Base-by-base conservation (phyloP, 768 basidiomycete genomes). In the Dentipellis fragilis region DNA sequence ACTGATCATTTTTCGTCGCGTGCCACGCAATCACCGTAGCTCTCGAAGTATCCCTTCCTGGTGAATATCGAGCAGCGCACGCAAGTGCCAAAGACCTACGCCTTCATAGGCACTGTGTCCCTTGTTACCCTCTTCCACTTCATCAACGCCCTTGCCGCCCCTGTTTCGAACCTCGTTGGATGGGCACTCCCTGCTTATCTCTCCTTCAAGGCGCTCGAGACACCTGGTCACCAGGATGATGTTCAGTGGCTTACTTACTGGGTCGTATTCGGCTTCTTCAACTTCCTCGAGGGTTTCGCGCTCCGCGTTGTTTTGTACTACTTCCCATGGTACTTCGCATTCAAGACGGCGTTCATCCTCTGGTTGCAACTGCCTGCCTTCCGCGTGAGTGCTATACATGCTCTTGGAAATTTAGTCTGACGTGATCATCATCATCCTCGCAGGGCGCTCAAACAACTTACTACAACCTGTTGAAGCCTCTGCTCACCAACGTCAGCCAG, bases 181-280 rank as follows among this genome's bases (percentile, higher is more conserved):
- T 98, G 89, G 87, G 89, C 75, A 35, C 78, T 98, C 64, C 96
- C 96, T 29, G 93, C 93, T 5, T 98, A 92, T 70, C 82, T 96
- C 69, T 96, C 93, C 52, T 83, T 97, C 76, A 88, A 87, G 73
- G 94, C 96, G 29, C 82, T 99, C 67, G 95, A 98, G 71, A 72
- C 79, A 4, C 89, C 91, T n/a, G 77, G 80, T 2, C 76, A 84
- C 57, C 78, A 85, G 62, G 92, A 95, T 62, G 89, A 95, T 71
- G 77, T 87, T 65, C 93, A 96, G 73, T 97, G 93, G 93, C 79
- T 97, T 66, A 95, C 94, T 2, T 98, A 98, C 78, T 98, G 95
- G 95, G 79, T 90, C 66, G 80, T 95, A 54, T 94, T 96, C 63
- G 93, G 92, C 54, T 87, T 85, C 71, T 85, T 96, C 80, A 95